Conservation (phyloP, 2,329 filamentous ascomycete genomes). For the Penicillium sp. region DNA sequence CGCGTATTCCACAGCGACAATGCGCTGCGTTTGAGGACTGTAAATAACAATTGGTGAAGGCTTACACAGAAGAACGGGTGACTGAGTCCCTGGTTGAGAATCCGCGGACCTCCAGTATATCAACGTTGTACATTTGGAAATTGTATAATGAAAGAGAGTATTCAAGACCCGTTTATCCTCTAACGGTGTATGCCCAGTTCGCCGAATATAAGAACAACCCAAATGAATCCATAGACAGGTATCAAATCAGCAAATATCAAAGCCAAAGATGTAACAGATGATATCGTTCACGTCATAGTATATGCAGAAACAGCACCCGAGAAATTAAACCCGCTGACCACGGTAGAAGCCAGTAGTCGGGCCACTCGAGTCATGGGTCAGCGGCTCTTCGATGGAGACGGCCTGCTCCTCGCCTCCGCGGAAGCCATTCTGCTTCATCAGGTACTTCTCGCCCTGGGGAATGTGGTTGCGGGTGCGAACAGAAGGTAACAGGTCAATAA, state of each 20-base stretch:
- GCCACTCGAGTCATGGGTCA: conserved; percentile 39
- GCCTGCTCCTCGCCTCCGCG: conserved; percentile 8
- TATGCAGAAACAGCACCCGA: no score
- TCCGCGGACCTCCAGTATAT: no score
- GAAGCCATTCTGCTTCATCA: conserved; percentile 22
- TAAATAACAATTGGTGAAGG: no score
- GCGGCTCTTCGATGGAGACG: conserved; percentile 35
- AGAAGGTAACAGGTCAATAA: conserved; percentile 80
- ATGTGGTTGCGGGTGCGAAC: conserved; percentile 55
- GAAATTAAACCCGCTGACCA: conserved; percentile 27
- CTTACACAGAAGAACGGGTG: no score
- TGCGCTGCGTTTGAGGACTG: no score
- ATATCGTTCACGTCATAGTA: conserved; percentile 6
- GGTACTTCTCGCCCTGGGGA: conserved; percentile 41
- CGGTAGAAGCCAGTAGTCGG: conserved; percentile 31
- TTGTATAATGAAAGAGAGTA: not conserved
- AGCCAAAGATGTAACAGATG: conserved; percentile 1
- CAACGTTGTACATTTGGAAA: not conserved
- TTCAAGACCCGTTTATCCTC: not conserved
- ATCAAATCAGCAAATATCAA: not conserved
- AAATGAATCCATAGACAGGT: not conserved
- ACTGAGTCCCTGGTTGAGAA: no score
- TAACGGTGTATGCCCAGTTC: not conserved
- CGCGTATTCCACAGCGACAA: no score
- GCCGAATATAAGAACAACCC: not conserved